These are phyloP conservation scores for Aphanomyces astaci DNA, from an alignment of 352 stramenopile species.

Conservation along the genomic window DNA sequence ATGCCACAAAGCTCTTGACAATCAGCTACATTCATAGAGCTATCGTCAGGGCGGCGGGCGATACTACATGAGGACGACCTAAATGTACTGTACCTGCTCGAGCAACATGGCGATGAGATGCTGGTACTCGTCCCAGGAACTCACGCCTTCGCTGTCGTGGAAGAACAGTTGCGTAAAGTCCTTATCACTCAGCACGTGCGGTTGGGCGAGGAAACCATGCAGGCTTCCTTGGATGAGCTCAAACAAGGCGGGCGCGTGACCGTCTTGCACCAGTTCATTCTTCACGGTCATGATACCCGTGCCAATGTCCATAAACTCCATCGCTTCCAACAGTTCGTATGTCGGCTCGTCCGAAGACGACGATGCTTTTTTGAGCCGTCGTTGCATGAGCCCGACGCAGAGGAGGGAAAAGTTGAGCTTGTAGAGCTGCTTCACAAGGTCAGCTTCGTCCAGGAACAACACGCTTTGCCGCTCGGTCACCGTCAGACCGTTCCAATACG, in stretches of 20 bases:
- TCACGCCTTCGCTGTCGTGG: slow-evolving; percentile 68
- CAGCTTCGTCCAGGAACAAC: slow-evolving; percentile 68
- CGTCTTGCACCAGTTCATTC: slow-evolving; percentile 67
- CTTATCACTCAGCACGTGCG: slow-evolving; percentile 52
- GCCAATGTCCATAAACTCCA: slow-evolving; percentile 85
- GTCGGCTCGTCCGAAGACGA: slow-evolving; percentile 44
- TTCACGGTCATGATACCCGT: slow-evolving; percentile 81
- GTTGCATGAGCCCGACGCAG: slow-evolving; percentile 77
- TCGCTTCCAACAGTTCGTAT: slow-evolving; percentile 78
- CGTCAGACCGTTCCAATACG: slow-evolving; percentile 62
- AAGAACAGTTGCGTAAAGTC: slow-evolving; percentile 71
- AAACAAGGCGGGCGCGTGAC: slow-evolving; percentile 41
- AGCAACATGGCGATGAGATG: slow-evolving; percentile 77
- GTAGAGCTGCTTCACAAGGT: slow-evolving; percentile 80
- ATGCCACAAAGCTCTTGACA: slow-evolving; percentile 55
- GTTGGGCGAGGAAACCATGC: slow-evolving; percentile 45
- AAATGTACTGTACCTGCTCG: slow-evolving; percentile 65
- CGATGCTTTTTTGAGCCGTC: slow-evolving; percentile 52
- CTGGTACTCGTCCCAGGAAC: slow-evolving; percentile 75
- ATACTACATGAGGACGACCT: no score
- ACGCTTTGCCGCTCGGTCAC: slow-evolving; percentile 60
- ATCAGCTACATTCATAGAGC: no score
- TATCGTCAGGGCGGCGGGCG: no score
- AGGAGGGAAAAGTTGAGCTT: slow-evolving; percentile 81
- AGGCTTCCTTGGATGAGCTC: slow-evolving; percentile 56